Percentiles rank a stretch among this genome's conserved stretches.
These are phyloP conservation scores for Colletotrichum scovillei DNA, from an alignment of 2,329 filamentous ascomycete genomes.

Conservation along the genomic window DNA sequence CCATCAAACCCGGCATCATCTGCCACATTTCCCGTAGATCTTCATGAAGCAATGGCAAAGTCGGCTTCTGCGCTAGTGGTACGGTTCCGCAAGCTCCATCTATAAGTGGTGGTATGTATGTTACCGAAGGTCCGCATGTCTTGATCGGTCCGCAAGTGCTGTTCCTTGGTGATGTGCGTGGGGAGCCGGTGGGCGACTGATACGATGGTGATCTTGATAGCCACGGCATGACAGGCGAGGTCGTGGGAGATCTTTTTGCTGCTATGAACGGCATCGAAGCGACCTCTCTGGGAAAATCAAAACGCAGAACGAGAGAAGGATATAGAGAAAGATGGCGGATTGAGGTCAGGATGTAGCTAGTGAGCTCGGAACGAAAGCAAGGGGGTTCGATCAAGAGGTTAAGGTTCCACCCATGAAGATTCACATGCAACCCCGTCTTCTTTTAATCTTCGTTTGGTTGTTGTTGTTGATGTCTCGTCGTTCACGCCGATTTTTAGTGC, in stretches of 20 bases:
- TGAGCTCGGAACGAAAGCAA: conserved; percentile 2
- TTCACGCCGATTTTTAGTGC: background rate
- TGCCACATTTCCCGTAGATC: conserved; percentile 38
- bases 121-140: conserved; percentile 39
- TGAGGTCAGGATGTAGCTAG: background rate
- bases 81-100: conserved; percentile 49
- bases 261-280: conserved; percentile 34
- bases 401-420: background rate
- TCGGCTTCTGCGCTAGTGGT: conserved; percentile 41
- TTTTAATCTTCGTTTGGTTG: conserved; percentile 30
- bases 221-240: conserved; percentile 30
- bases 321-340: background rate
- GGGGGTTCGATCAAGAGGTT: conserved; percentile 1
- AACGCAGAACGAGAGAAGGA: background rate
- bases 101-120: conserved; percentile 49
- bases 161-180: conserved; percentile 24
- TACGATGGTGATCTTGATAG: conserved; percentile 35
- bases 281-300: background rate
- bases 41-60: conserved; percentile 38
- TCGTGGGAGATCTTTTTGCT: conserved; percentile 27
- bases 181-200: conserved; percentile 25
- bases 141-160: conserved; percentile 29
- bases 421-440: conserved; percentile 25
- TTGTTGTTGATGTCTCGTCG: conserved; percentile 35
- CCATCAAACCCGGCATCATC: conserved; percentile 38